Conservation (phyloP, 2,329 filamentous ascomycete genomes). For the Botrytis porri region DNA sequence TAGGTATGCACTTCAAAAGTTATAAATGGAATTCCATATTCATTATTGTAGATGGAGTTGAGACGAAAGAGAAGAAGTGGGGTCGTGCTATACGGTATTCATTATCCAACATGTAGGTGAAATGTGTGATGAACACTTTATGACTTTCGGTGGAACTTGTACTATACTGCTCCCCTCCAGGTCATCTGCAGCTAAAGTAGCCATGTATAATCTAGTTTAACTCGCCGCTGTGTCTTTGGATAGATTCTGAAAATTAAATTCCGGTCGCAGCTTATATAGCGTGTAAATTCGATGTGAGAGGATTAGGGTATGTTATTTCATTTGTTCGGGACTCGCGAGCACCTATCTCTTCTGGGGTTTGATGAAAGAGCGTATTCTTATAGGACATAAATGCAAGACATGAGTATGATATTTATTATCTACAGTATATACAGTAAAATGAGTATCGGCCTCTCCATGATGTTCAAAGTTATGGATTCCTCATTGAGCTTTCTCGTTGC, state of each 20-base stretch:
- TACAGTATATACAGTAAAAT: background rate
- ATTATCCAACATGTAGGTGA: background rate
- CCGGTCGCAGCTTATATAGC: background rate
- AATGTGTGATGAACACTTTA: background rate
- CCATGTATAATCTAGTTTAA: background rate
- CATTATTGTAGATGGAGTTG: background rate
- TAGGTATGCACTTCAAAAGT: background rate
- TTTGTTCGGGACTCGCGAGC: background rate
- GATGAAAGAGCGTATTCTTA: background rate
- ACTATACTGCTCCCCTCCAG: background rate
- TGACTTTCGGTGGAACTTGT: background rate
- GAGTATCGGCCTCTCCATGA: background rate
- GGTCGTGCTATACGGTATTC: background rate
- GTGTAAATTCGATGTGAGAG: background rate
- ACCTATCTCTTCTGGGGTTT: background rate
- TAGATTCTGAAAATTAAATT: background rate
- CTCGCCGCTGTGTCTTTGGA: background rate
- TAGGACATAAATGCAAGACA: background rate
- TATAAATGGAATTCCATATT: background rate
- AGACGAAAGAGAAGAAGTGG: background rate
- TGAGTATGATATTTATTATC: background rate
- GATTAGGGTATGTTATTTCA: rapidly evolving
- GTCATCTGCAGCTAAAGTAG: background rate
- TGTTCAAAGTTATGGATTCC: background rate
- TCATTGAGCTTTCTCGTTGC: background rate